A percentile compares a stretch with the other conserved stretches of the same genome.
phyloP scores from a whole-genome alignment of 805 yeast species.

The Suhomyces canberraensis region DNA sequence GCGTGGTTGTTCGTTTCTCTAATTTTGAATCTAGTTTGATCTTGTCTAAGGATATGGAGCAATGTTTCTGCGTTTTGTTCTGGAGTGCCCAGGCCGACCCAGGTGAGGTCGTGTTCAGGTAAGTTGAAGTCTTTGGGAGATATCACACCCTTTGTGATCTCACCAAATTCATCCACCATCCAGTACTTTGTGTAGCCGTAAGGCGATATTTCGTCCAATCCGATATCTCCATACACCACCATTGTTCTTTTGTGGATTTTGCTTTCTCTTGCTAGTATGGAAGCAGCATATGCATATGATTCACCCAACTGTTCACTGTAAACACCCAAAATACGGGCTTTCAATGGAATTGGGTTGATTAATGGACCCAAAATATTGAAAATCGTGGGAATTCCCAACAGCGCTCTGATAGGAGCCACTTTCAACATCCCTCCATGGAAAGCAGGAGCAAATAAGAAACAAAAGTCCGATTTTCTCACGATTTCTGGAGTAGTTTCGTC shows the following conservation, averaged over 20 bases:
- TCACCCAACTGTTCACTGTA: conserved; percentile 75
- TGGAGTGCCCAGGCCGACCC: conserved; percentile 84
- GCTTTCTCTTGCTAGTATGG: conserved; percentile 51
- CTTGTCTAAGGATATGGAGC: conserved; percentile 41
- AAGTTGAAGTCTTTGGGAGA: conserved; percentile 81
- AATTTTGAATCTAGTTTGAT: conserved; percentile 45
- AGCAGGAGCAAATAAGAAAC: conserved; percentile 86
- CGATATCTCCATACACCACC: conserved; percentile 91
- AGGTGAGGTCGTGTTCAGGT: conserved; percentile 61
- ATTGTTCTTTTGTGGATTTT: conserved; percentile 55
- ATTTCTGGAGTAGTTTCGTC: conserved; percentile 57
- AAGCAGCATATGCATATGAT: conserved; percentile 80
- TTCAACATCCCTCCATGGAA: conserved; percentile 90
- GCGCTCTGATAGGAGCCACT: conserved; percentile 74
- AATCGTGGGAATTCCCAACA: conserved; percentile 85
- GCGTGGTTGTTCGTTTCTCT: conserved; percentile 46
- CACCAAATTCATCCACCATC: conserved; percentile 51
- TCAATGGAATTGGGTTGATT: conserved; percentile 81
- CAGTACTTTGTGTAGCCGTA: conserved; percentile 79
- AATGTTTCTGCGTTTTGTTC: conserved; percentile 71
- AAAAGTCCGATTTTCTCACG: conserved; percentile 49
- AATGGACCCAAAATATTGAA: conserved; percentile 94
- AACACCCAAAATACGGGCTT: conserved; percentile 86
- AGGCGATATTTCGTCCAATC: conserved; percentile 92
- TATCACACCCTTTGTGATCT: conserved; percentile 43